Evolutionary conservation across 352 stramenopile species (phyloP), one percentile per base, ranked within the genome.

Genomic region (Phytopythium delawarense): DNA sequence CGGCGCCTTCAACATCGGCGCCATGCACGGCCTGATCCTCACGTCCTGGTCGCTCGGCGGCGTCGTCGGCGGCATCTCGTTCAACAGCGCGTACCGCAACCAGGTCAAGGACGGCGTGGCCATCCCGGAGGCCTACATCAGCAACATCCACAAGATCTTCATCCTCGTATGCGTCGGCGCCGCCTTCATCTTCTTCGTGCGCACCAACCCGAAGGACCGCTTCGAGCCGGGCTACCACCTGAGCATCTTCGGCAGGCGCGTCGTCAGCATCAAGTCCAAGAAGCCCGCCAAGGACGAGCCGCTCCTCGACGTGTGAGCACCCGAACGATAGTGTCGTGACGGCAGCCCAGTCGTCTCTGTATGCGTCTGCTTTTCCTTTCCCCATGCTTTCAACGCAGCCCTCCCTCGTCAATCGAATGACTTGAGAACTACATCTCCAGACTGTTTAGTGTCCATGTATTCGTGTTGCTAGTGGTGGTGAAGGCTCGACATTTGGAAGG

Each of bases 1-100:
- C 62, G 85, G 85, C n/a, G 78, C 79, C 7, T 91, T 73, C 62
- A 92, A 94, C 72, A 90, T 92, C 53, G 85, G 81, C 23, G 81
- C 81, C 35, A 86, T 94, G 75, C 83, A 94, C 67, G 85, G 85
- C 3, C 70, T 90, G 55, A 88, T 91, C 62, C 63, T 94, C 16
- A 92, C 85, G 9, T 73, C 83, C 12, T 89, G 82, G 84, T 89
- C 81, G 2, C 79, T 92, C 18, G 80, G 78, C 40, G 84, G 79
- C 7, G 78, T 94, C 11, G 83, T 72, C 8, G 85, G 85, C 12
- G 84, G 84, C 21, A 74, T 92, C 57, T 79, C 66, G 9, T 92
- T 92, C 65, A 92, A 89, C 68, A 70, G 63, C 58, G 62, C 72
- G 48, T 92, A 81, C 75, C 71, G 76, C 37, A 56, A 55, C 15